These are phyloP conservation scores for Chondrus crispus DNA, from an alignment of 23 red algal genomes.

Conservation along the genomic window DNA sequence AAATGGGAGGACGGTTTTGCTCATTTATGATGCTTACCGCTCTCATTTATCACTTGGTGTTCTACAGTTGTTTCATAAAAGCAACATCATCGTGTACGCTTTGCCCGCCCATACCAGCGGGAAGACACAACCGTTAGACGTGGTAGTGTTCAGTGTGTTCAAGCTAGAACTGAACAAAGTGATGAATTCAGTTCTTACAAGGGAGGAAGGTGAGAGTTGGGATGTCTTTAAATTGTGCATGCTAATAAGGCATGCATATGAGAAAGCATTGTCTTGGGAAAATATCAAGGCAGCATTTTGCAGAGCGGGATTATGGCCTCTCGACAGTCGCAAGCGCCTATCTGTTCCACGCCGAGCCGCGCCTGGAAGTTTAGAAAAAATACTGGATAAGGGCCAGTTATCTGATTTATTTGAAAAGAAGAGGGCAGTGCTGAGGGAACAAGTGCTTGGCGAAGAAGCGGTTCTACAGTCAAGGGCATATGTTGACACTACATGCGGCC, in stretches of 20 bases:
- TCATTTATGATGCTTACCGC: neutral
- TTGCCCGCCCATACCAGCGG: neutral
- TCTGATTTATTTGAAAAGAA: no score
- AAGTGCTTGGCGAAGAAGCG: no score
- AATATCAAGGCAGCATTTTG: neutral
- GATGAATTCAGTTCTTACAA: no score
- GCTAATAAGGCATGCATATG: neutral
- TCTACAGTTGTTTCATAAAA: neutral
- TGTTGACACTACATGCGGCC: no score
- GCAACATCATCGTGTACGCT: neutral
- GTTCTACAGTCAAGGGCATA: no score
- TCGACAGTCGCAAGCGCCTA: no score
- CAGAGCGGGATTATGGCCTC: neutral
- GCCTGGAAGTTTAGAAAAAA: no score
- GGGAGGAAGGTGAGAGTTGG: no score
- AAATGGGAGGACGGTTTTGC: neutral
- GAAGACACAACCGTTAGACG: neutral
- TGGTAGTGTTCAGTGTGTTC: neutral
- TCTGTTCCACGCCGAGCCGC: no score
- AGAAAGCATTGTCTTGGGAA: neutral
- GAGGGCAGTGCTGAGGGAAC: no score
- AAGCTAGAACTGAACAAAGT: no score
- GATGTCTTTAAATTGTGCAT: neutral
- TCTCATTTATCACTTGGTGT: neutral
- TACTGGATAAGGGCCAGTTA: no score